Percentiles rank a stretch among this genome's conserved stretches.
phyloP scores from a whole-genome alignment of 345 rosid species.

The Eucalyptus victrix region DNA sequence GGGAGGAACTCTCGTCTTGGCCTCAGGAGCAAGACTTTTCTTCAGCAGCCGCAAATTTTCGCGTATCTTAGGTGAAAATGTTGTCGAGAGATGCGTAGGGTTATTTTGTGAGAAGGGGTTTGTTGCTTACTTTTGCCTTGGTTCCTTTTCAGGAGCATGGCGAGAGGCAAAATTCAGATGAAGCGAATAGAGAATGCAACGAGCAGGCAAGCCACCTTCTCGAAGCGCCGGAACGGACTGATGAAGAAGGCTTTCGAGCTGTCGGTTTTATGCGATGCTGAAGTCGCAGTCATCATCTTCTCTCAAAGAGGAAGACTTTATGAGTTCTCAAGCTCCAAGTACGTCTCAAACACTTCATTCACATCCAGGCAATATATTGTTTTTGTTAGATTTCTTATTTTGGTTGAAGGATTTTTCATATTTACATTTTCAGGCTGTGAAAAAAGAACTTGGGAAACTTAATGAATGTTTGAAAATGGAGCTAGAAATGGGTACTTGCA shows the following conservation, averaged over 20 bases:
- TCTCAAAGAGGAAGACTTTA: slow-evolving; percentile 40
- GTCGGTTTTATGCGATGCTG: slow-evolving; percentile 55
- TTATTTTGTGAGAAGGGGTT: neutral
- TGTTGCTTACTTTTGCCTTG: neutral
- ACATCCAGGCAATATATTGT: neutral
- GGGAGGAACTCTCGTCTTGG: neutral
- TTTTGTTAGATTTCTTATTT: neutral
- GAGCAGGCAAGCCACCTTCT: slow-evolving; percentile 56
- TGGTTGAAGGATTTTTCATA: neutral
- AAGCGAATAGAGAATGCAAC: slow-evolving; percentile 40
- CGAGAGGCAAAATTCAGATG: slow-evolving; percentile 53
- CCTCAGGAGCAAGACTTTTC: neutral
- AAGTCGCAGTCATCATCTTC: slow-evolving; percentile 39
- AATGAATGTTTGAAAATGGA: neutral
- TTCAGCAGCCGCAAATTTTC: neutral
- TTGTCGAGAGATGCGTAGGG: neutral
- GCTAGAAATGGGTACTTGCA: neutral
- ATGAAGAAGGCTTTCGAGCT: slow-evolving; percentile 56
- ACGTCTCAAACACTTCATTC: neutral
- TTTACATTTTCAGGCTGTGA: neutral
- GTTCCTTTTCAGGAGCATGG: slow-evolving; percentile 14
- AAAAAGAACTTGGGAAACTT: neutral
- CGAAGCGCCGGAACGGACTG: slow-evolving; percentile 43
- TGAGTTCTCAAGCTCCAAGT: slow-evolving; percentile 36
- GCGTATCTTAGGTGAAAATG: neutral